Evolutionary conservation across 148 eudicot species (phyloP), one percentile per base, ranked within the genome.

Genomic region (Talinum fruticosum): DNA sequence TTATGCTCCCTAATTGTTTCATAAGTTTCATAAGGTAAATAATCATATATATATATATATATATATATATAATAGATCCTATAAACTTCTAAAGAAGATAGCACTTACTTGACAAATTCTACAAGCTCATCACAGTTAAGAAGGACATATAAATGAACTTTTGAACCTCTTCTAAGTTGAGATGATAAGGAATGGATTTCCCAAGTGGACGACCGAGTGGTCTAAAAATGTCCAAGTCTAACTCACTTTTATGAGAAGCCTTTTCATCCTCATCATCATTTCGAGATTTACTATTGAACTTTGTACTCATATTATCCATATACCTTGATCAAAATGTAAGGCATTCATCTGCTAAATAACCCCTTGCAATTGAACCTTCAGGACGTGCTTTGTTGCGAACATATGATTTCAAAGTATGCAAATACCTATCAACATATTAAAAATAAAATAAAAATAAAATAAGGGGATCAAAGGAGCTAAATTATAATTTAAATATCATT

Each of bases 271-370:
- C 29, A 18, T 57, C 64, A 57, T 57, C 64, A 57, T 57, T 57
- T n/a, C 64, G 26, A 35, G 44, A 36, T 68, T 68, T 68, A 1
- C 47, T 28, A 32, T 68, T 68, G 12, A 68, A 68, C 72, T 35
- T 35, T 16, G 72, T 68, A 37, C 28, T 68, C 47, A 68, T 68
- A 68, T 68, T 37, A 16, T 23, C 72, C 41, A 68, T 68, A 70
- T 70, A 70, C 53, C 51, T 38, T 1, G 30, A 70, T 12, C 53
- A 38, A 44, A 70, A 70, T 26, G 73, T 70, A 23, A 70, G 51
- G 29, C 73, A 70, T 69, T 69, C 72, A 36, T 69, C 72, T 24
- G 47, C 49, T 41, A 69, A 69, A 38, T 69, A 69, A 36, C 72
- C 72, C 26, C 26, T 38, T 35, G 72, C 72, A 37, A 69, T 69